Evolutionary conservation across 768 basidiomycete genomes (phyloP), one percentile per base, ranked within the genome.

Genomic region (Tubosaeta sp.): DNA sequence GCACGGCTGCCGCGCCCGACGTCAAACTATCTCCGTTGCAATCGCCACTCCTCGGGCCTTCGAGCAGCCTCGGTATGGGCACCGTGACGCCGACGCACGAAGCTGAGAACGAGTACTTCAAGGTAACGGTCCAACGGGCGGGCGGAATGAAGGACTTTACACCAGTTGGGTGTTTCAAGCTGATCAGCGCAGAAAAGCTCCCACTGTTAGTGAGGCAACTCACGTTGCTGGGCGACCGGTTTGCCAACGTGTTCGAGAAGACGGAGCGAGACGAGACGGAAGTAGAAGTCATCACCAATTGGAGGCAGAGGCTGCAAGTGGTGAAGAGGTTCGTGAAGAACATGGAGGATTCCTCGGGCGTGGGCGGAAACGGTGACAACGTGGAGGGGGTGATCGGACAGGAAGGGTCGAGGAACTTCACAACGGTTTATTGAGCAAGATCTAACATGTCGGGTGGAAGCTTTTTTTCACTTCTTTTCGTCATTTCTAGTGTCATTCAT

Each of bases 51-150:
- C 55, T 56, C 10, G 6, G 31, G 10, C 51, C 66, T 8, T 53
- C 61, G 17, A 19, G 37, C 1, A 35, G 51, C 2, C 37, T 48
- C 27, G 55, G 64, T 9, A 16, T 25, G 13, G 43, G 58, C 17
- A 39, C 56, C n/a, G 53, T 50, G 26, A 48, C 50, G 2, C 49
- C 52, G 22, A 4, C 26, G 3, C 64, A 85, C 60, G 62, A 82
- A 31, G 86, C 93, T 63, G 91, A 95, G 70, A 88, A 89, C 69
- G 93, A 97, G 67, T 97, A 92, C 71, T 99, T 97, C 81, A 94
- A 91, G 65, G 84, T 98, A 54, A 91, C 84, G 13, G 79, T 98
- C 16, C 97, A 98, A 70, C 81, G 86, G 16, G 91, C 88, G 2
- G 75, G 76, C 0, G 90, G 92, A 38, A 97, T 98, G 88, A 86